Evolutionary conservation across 164 flowering plant species (phyloP).

Genomic region (Sedum album): DNA sequence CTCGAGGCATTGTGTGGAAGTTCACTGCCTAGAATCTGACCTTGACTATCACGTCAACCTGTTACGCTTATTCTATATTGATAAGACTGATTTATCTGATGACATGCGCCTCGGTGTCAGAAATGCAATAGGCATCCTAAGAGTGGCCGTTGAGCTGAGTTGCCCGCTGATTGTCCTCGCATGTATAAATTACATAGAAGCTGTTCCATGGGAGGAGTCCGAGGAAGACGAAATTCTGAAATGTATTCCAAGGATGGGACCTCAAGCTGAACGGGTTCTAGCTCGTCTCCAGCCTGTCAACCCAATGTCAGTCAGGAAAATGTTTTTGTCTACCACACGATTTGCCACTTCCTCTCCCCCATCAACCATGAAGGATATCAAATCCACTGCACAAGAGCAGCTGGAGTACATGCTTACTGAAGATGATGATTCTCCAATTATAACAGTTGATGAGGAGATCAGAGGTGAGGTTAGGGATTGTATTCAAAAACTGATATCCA

Average conservation of each 20-base stretch:
- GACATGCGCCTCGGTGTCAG: no score
- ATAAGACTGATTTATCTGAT: no score
- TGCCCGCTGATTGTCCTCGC: constrained; percentile 46
- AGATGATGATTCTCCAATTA: constrained; percentile 83
- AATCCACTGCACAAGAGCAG: no score
- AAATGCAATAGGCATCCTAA: no score
- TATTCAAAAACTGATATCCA: constrained; percentile 29
- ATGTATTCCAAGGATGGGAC: constrained; percentile 58
- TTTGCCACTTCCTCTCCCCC: constrained; percentile 83
- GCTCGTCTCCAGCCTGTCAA: no score
- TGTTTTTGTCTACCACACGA: constrained; percentile 62
- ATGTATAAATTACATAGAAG: no score
- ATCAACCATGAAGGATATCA: constrained; percentile 33
- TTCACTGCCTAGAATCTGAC: constrained; percentile 63
- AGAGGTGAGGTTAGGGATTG: constrained; percentile 46
- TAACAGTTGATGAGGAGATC: constrained; percentile 49
- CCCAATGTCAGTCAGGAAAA: no score
- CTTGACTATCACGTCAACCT: constrained; percentile 64
- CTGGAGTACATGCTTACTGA: constrained; percentile 93
- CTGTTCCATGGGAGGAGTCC: no score
- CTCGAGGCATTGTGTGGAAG: constrained; percentile 97
- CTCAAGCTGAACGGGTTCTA: constrained; percentile 56
- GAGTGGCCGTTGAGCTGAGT: no score
- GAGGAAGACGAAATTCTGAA: no score
- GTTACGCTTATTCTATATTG: no score